Evolutionary conservation across 2,329 filamentous ascomycete genomes (phyloP).

Genomic region (Colletotrichum sp.): DNA sequence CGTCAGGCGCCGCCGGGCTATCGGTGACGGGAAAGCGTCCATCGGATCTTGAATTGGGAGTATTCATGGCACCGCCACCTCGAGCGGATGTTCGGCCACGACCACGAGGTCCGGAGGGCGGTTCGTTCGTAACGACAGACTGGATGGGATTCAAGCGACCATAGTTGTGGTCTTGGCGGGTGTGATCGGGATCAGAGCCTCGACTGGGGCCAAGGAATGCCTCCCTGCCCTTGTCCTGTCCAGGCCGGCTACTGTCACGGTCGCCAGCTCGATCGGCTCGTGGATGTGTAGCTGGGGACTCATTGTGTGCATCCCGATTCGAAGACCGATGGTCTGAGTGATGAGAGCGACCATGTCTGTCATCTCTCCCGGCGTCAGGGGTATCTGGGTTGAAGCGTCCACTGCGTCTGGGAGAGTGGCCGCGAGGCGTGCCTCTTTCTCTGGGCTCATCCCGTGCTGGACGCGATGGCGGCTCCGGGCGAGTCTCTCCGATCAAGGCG

Average conservation of each 20-base stretch:
- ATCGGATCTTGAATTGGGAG: slow-evolving; percentile 45
- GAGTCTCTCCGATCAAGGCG: slow-evolving; percentile 46
- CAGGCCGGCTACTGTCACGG: slow-evolving; percentile 42
- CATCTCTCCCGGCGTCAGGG: slow-evolving; percentile 48
- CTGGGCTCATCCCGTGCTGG: slow-evolving; percentile 45
- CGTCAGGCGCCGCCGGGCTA: slow-evolving; percentile 48
- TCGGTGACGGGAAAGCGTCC: slow-evolving; percentile 46
- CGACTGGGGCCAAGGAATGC: slow-evolving; percentile 40
- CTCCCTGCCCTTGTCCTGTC: slow-evolving; percentile 46
- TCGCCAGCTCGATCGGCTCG: slow-evolving; percentile 46
- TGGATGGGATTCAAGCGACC: slow-evolving; percentile 63
- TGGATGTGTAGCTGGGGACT: slow-evolving; percentile 26
- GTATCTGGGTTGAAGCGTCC: slow-evolving; percentile 38
- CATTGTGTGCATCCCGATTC: slow-evolving; percentile 36
- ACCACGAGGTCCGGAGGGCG: slow-evolving; percentile 62
- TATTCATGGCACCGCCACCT: slow-evolving; percentile 36
- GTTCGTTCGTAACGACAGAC: slow-evolving; percentile 43
- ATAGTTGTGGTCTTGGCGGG: slow-evolving; percentile 65
- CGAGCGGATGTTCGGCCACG: slow-evolving; percentile 50
- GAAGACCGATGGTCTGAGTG: slow-evolving; percentile 36
- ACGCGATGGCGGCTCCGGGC: slow-evolving; percentile 40
- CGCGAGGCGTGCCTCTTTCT: slow-evolving; percentile 34
- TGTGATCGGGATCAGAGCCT: slow-evolving; percentile 55
- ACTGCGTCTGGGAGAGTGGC: slow-evolving; percentile 56
- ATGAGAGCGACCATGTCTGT: slow-evolving; percentile 50